Percentiles rank a stretch among this genome's conserved stretches.
phyloP scores from a whole-genome alignment of 306 rosid species.

The Vicia sativa region DNA sequence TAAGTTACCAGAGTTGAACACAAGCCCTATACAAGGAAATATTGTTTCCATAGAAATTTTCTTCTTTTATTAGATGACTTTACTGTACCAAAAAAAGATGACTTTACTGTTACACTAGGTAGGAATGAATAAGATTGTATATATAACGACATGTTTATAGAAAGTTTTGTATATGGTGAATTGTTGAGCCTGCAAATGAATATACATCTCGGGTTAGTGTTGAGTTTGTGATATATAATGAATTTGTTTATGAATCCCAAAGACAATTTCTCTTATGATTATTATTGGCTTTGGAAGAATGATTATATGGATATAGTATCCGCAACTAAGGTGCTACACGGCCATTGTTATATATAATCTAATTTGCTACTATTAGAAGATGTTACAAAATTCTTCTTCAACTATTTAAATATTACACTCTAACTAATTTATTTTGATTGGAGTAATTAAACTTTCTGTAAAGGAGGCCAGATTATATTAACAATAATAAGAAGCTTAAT shows the following conservation, averaged over 20 bases:
- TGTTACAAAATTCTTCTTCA: no score
- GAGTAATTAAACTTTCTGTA: no score
- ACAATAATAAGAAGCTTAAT: no score
- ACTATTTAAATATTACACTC: no score
- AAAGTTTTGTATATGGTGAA: conserved; percentile 14
- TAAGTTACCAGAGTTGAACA: conserved; percentile 11
- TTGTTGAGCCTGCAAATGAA: conserved; percentile 15
- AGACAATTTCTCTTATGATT: conserved; percentile 1
- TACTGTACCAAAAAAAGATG: conserved; percentile 9
- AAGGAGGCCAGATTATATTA: no score
- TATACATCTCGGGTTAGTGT: conserved; percentile 20
- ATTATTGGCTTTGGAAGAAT: not conserved
- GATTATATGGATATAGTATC: not conserved
- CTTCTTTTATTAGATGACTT: conserved; percentile 16
- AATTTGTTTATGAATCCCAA: not conserved
- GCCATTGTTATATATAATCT: conserved; percentile 12
- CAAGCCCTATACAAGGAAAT: conserved; percentile 23
- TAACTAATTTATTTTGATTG: no score
- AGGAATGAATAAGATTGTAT: conserved; percentile 31
- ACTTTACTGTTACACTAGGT: conserved; percentile 11
- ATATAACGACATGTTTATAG: conserved; percentile 13
- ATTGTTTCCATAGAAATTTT: conserved; percentile 21
- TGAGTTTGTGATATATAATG: not conserved
- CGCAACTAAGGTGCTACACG: not conserved
- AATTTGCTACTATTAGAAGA: not conserved